Evolutionary conservation across 352 stramenopile species (phyloP), one percentile per base, ranked within the genome.

Genomic region (Achlya hypogyna): DNA sequence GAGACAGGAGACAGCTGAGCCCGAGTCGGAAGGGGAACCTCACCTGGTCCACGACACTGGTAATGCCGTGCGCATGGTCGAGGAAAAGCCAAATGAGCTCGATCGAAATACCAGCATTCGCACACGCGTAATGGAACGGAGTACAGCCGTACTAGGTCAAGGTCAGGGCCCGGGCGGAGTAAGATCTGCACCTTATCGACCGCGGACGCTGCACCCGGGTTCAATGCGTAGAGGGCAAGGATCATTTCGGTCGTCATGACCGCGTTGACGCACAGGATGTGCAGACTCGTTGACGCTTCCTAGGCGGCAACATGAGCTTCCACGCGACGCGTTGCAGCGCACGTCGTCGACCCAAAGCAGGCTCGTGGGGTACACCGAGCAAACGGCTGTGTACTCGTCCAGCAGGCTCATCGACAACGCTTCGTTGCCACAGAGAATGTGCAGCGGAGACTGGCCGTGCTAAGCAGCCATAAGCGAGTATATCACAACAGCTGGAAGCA

Each of bases 81-180:
- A 88, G 83, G 42, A 91, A 87, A 14, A 89, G 71, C 82, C 82
- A 91, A 4, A 89, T 52, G 16, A 88, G 67, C 38, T 91, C 78
- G 2, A 81, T 65, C 6, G 76, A 76, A 43, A 91, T 71, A 0
- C 72, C 53, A 14, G 51, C 69, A 63, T 86, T 89, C 76, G 85
- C 84, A 51, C 80, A 89, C 18, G 87, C 43, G 38, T 91, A 91
- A 65, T 91, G 82, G 28, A 91, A 75, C 2, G 82, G 82, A 14
- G 80, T 87, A 1, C 49, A 23, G 47, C 23, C 40, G 32, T 64
- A 69, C 40, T 53, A 65, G 49, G 52, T 23, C 1, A 64, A 1
- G 12, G 32, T 22, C 18, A 34, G 5, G 14, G 10, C 2, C 25
- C 12, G 49, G 31, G 16, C n/a, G 63, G 6, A 38, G 20, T n/a